These are phyloP conservation scores for Salvia hispanica DNA, from an alignment of 257 asterid genomes.

Conservation along the genomic window DNA sequence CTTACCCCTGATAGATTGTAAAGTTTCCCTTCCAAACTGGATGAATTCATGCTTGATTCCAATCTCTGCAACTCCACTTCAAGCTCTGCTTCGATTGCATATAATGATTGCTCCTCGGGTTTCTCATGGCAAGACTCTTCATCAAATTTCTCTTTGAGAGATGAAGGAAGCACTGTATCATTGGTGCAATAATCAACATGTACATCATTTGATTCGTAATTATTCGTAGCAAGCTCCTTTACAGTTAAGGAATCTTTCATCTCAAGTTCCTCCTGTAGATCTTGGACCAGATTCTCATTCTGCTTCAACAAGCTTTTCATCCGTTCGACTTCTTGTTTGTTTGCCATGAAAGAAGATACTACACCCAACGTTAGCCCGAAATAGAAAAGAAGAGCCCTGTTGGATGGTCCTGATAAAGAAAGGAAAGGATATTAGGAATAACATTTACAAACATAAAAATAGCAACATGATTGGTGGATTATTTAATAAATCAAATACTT, in stretches of 20 bases:
- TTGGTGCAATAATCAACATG: slow-evolving; percentile 35
- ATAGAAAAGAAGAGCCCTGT: slow-evolving; percentile 51
- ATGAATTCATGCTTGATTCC: slow-evolving; percentile 62
- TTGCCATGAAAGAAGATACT: slow-evolving; percentile 51
- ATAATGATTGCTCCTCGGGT: slow-evolving; percentile 53
- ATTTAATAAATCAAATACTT: slow-evolving; percentile 1
- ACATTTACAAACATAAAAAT: slow-evolving; percentile 12
- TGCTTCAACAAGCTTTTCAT: slow-evolving; percentile 64
- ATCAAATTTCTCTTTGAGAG: slow-evolving; percentile 40
- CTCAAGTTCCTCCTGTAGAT: slow-evolving; percentile 92
- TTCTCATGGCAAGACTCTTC: slow-evolving; percentile 36
- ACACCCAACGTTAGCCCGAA: slow-evolving; percentile 76
- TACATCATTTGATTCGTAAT: slow-evolving; percentile 49
- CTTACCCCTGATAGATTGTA: slow-evolving; percentile 60
- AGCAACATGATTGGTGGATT: slow-evolving; percentile 8
- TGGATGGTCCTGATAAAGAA: slow-evolving; percentile 61
- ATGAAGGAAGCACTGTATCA: slow-evolving; percentile 36
- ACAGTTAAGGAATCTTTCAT: slow-evolving; percentile 86
- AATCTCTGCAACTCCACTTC: slow-evolving; percentile 89
- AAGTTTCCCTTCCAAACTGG: slow-evolving; percentile 50
- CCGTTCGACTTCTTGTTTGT: slow-evolving; percentile 59
- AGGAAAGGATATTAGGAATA: slow-evolving; percentile 28
- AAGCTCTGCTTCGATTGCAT: slow-evolving; percentile 93
- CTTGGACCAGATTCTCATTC: slow-evolving; percentile 75
- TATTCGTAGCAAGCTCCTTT: slow-evolving; percentile 73